phyloP scores from a whole-genome alignment of 495 filamentous ascomycete species.

The Xylaria flabelliformis region DNA sequence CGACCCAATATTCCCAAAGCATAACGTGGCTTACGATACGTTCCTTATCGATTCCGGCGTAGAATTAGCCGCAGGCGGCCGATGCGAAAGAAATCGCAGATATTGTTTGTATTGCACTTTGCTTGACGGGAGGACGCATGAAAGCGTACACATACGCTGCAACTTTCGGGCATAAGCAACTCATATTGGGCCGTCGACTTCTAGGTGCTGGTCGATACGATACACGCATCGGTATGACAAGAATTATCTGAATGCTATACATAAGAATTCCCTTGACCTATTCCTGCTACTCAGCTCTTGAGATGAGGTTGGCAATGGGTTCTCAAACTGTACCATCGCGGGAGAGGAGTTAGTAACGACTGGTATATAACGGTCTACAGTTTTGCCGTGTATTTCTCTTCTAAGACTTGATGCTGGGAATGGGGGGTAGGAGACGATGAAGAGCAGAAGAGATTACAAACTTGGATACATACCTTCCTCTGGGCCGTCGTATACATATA shows the following conservation, averaged over 20 bases:
- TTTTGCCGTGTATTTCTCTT: not conserved
- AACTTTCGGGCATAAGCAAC: not conserved
- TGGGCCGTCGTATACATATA: not conserved
- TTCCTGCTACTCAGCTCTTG: not conserved
- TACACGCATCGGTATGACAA: not conserved
- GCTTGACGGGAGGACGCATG: not conserved
- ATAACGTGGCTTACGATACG: not conserved
- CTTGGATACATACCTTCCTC: not conserved
- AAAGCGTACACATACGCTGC: constrained; percentile 7
- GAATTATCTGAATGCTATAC: not conserved
- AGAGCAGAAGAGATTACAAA: not conserved
- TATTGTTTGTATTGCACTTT: not conserved
- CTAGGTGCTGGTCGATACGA: too few relatives aligned
- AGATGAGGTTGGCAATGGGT: not conserved
- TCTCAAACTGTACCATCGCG: not conserved
- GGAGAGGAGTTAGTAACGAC: not conserved
- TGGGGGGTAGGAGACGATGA: not conserved
- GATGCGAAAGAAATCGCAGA: not conserved
- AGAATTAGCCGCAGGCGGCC: not conserved
- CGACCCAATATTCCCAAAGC: not conserved
- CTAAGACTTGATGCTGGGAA: not conserved
- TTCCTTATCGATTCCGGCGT: not conserved
- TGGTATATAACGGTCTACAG: not conserved
- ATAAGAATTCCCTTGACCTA: not conserved
- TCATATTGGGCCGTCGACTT: not conserved